phyloP scores from a whole-genome alignment of 371 early-diverging fungal species.

The Cokeromyces recurvatus region DNA sequence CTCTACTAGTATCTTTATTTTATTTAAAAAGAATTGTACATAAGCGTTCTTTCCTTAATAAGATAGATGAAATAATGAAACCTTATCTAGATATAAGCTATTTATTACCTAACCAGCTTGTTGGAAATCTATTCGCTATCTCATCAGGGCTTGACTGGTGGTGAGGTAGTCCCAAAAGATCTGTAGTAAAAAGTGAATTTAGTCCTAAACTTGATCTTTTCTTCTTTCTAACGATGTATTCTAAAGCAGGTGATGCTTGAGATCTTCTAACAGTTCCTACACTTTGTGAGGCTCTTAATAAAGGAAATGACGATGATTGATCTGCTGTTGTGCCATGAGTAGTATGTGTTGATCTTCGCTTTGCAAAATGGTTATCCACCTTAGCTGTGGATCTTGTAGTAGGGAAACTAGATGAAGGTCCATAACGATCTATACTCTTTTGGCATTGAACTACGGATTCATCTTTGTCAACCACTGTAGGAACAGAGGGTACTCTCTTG shows the following conservation, averaged over 20 bases:
- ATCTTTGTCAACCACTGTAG: no score
- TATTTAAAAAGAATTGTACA: no score
- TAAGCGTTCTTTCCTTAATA: no score
- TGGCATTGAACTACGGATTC: constrained; percentile 4
- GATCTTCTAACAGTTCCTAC: constrained; percentile 12
- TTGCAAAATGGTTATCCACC: not conserved
- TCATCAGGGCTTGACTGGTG: constrained; percentile 7
- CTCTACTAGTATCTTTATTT: no score
- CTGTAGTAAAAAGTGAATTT: constrained; percentile 7
- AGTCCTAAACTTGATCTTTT: constrained; percentile 12
- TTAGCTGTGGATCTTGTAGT: no score
- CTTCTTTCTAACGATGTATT: constrained; percentile 10
- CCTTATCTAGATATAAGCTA: no score
- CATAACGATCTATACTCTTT: constrained; percentile 14
- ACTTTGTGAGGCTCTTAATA: constrained; percentile 17
- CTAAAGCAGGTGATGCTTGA: constrained; percentile 8
- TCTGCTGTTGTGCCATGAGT: no score
- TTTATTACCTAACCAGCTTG: constrained; percentile 20
- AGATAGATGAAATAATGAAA: no score
- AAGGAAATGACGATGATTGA: not conserved
- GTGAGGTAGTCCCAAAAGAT: no score
- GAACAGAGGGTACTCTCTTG: no score
- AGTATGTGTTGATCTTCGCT: not conserved
- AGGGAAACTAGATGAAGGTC: constrained; percentile 17
- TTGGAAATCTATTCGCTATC: constrained; percentile 10